Percentiles rank a stretch among this genome's conserved stretches.
These are phyloP conservation scores for Brassica rapa DNA, from an alignment of 345 rosid genomes.

Conservation along the genomic window DNA sequence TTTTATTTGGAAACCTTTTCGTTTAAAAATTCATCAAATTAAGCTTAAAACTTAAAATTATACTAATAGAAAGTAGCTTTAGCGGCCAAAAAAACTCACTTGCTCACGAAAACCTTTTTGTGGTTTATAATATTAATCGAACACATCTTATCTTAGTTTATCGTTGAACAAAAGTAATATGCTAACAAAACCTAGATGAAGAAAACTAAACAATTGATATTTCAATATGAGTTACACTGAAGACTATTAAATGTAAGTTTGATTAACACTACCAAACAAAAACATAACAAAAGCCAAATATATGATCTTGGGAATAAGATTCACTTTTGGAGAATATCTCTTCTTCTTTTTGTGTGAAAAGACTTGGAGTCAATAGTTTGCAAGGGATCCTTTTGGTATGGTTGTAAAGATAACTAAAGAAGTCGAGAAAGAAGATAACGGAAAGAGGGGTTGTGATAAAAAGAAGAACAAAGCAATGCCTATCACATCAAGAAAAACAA, in stretches of 20 bases:
- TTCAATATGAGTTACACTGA: background rate
- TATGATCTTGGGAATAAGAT: conserved; percentile 38
- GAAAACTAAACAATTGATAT: background rate
- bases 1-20: conserved; percentile 8
- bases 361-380: conserved; percentile 38
- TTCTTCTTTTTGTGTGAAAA: conserved; percentile 28
- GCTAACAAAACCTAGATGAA: background rate
- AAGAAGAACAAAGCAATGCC: conserved; percentile 36
- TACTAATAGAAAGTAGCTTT: background rate
- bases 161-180: background rate
- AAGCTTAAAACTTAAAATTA: background rate
- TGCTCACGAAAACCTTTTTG: conserved; percentile 2
- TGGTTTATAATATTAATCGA: background rate
- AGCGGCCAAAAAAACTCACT: background rate
- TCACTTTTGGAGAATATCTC: conserved; percentile 36
- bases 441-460: conserved; percentile 36
- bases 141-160: background rate
- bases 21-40: background rate
- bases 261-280: conserved; percentile 15
- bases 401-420: conserved; percentile 35
- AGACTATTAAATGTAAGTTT: background rate
- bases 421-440: conserved; percentile 28
- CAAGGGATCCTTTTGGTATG: conserved; percentile 31
- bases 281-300: conserved; percentile 6
- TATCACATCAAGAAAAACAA: conserved; percentile 34